Conservation (phyloP, 768 basidiomycete species). For the Tylopilus vinaceipallidus region DNA sequence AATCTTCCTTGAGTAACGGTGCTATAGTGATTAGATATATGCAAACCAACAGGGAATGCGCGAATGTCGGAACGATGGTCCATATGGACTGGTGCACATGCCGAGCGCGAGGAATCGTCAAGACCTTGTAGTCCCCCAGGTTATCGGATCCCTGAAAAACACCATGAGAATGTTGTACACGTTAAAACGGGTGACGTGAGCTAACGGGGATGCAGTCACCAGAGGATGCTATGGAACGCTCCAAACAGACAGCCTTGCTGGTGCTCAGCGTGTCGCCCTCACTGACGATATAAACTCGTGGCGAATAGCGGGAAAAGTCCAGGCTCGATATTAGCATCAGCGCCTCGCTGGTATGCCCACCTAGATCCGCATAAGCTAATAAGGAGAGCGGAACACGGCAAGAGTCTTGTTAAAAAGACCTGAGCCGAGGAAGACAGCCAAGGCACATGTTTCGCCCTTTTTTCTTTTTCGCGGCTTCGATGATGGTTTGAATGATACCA, state of each 20-base stretch:
- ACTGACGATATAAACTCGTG: conserved; percentile 78
- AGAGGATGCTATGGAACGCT: conserved; percentile 35
- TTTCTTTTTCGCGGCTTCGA: conserved; percentile 15
- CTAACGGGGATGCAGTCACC: conserved; percentile 15
- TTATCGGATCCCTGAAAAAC: conserved; percentile 4
- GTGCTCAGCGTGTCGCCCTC: conserved; percentile 79
- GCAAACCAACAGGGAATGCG: conserved; percentile 58
- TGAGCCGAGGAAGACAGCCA: conserved; percentile 93
- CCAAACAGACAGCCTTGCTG: conserved; percentile 65
- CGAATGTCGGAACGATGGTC: conserved; percentile 65
- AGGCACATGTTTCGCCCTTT: conserved; percentile 35
- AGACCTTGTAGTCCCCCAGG: conserved; percentile 41
- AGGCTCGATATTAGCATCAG: conserved; percentile 68
- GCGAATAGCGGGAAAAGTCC: conserved; percentile 71
- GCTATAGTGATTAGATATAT: conserved; percentile 57
- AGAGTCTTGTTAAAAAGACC: conserved; percentile 46
- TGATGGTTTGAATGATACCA: conserved; percentile 12
- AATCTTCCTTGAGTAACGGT: conserved; percentile 40
- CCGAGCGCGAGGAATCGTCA: conserved; percentile 84
- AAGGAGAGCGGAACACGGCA: neutral
- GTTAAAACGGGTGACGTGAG: neutral
- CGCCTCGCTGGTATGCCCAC: conserved; percentile 93
- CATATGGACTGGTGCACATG: conserved; percentile 78
- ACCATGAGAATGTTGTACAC: conserved; percentile 9
- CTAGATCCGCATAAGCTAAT: conserved; percentile 40